A percentile compares a stretch with the other conserved stretches of the same genome.
phyloP scores from a whole-genome alignment of 2,329 filamentous ascomycete species.

The Apiospora koreana region DNA sequence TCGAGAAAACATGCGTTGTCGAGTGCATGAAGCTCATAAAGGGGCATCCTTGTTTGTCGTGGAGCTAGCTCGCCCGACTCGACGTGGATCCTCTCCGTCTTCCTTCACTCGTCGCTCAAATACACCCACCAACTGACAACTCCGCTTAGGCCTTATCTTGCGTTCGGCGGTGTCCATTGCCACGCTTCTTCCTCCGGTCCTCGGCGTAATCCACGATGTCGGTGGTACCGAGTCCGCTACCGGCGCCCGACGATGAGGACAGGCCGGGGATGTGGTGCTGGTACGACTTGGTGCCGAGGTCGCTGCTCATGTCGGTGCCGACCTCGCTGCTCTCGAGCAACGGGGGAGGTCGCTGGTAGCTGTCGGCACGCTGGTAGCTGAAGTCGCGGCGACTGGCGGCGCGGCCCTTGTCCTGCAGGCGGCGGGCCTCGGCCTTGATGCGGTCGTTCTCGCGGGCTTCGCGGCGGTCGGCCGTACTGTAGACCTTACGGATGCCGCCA shows the following conservation, averaged over 20 bases:
- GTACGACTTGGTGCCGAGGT: slow-evolving; percentile 60
- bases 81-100: background rate
- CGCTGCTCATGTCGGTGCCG: slow-evolving; percentile 38
- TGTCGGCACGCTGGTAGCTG: slow-evolving; percentile 51
- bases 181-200: slow-evolving; percentile 44
- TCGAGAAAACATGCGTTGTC: background rate
- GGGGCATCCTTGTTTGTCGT: background rate
- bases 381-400: slow-evolving; percentile 48
- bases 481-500: slow-evolving; percentile 60
- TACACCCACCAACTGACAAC: background rate
- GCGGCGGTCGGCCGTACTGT: slow-evolving; percentile 59
- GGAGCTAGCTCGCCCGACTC: background rate
- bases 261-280: slow-evolving; percentile 56
- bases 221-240: slow-evolving; percentile 9
- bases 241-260: slow-evolving; percentile 29
- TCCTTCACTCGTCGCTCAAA: background rate
- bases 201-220: slow-evolving; percentile 39
- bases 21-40: background rate
- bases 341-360: slow-evolving; percentile 22
- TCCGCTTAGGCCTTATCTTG: background rate
- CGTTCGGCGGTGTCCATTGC: slow-evolving; percentile 32
- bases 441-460: slow-evolving; percentile 54
- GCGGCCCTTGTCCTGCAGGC: slow-evolving; percentile 55
- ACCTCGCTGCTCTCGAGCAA: slow-evolving; percentile 30
- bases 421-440: slow-evolving; percentile 56